Conservation (phyloP, 495 filamentous ascomycete genomes). For the Trichoderma erinaceum region DNA sequence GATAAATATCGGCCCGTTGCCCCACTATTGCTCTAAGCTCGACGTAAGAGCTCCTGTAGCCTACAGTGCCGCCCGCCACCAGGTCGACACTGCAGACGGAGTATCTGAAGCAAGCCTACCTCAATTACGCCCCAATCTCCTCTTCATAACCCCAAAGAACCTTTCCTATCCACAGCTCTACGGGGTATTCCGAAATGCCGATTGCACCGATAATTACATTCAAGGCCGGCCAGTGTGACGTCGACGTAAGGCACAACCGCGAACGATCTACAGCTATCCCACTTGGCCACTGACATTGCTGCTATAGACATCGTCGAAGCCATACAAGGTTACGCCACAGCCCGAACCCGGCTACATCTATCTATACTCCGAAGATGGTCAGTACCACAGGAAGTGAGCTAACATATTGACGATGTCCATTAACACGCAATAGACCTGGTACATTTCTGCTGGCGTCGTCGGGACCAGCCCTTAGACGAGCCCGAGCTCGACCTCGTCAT, state of each 20-base stretch:
- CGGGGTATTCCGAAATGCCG: constrained; percentile 51
- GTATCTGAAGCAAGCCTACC: constrained; percentile 5
- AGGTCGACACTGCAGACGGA: constrained; percentile 24
- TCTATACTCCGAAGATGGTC: constrained; percentile 88
- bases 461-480: constrained; percentile 48
- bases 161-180: not conserved
- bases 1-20: constrained; percentile 20
- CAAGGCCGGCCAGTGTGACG: constrained; percentile 88
- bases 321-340: constrained; percentile 61
- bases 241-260: constrained; percentile 58
- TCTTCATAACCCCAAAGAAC: not conserved
- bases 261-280: not conserved
- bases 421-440: constrained; percentile 56
- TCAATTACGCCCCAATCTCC: not conserved
- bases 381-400: not conserved
- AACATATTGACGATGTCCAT: not conserved
- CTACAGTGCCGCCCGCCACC: constrained; percentile 25
- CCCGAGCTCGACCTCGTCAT: constrained; percentile 81
- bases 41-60: constrained; percentile 16
- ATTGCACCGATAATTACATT: constrained; percentile 85
- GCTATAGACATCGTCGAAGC: constrained; percentile 49
- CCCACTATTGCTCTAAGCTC: constrained; percentile 10
- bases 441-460: constrained; percentile 91
- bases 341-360: constrained; percentile 82
- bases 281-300: constrained; percentile 27